These are phyloP conservation scores for Elsinoe australis DNA, from an alignment of 2,329 filamentous ascomycete genomes.

Conservation along the genomic window DNA sequence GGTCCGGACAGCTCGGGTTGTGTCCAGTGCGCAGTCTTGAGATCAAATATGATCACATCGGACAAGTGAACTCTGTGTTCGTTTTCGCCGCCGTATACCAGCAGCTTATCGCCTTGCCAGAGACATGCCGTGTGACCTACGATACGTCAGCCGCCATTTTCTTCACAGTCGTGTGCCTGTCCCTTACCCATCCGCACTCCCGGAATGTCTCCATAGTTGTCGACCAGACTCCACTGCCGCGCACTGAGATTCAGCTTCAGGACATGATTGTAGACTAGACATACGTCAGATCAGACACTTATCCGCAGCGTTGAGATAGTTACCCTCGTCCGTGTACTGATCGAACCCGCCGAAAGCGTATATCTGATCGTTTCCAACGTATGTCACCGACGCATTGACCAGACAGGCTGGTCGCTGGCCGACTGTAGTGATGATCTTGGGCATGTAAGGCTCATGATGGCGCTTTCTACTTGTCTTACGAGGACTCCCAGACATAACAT, in stretches of 20 bases:
- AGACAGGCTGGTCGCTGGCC: constrained; percentile 75
- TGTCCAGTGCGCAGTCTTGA: constrained; percentile 91
- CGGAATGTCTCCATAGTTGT: constrained; percentile 97
- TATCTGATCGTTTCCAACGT: constrained; percentile 93
- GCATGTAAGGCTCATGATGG: constrained; percentile 68
- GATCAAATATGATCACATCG: constrained; percentile 91
- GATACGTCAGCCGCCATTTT: constrained; percentile 18
- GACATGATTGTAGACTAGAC: constrained; percentile 86
- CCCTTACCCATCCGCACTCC: constrained; percentile 92
- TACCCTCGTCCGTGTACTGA: constrained; percentile 91
- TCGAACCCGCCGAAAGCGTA: constrained; percentile 98
- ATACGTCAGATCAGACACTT: background rate
- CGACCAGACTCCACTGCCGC: constrained; percentile 89
- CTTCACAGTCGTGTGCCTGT: too few species aligned
- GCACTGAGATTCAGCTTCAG: constrained; percentile 77
- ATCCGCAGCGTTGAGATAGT: background rate
- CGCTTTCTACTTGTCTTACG: constrained; percentile 52
- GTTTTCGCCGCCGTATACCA: constrained; percentile 96
- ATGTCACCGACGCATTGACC: constrained; percentile 98
- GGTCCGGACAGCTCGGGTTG: constrained; percentile 80
- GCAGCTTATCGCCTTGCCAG: constrained; percentile 87
- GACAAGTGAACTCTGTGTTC: constrained; percentile 93
- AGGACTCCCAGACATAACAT: constrained; percentile 84
- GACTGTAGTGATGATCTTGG: constrained; percentile 61
- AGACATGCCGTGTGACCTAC: constrained; percentile 87